These are phyloP conservation scores for Hypoxylon cercidicola DNA, from an alignment of 495 filamentous ascomycete species.

Conservation along the genomic window DNA sequence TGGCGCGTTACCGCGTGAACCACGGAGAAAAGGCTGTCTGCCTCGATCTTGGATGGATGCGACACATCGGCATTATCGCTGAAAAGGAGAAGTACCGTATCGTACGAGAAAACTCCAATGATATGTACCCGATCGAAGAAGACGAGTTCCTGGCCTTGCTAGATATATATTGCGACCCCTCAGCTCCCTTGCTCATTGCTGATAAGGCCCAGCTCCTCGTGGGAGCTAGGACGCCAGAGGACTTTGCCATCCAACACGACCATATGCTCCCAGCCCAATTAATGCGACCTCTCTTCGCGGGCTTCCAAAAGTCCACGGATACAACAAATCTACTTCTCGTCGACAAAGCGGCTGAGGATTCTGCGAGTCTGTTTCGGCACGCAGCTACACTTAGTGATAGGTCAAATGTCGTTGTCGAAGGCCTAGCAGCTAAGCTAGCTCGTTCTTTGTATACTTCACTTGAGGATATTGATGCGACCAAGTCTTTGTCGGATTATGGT, in stretches of 20 bases:
- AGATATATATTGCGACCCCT: slow-evolving; percentile 42
- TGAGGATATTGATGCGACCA: slow-evolving; percentile 48
- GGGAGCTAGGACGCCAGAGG: background rate
- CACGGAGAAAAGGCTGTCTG: slow-evolving; percentile 45
- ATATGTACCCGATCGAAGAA: slow-evolving; percentile 35
- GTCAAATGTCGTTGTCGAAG: slow-evolving; percentile 34
- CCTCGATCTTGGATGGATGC: slow-evolving; percentile 57
- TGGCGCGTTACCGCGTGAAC: slow-evolving; percentile 46
- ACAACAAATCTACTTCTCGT: background rate
- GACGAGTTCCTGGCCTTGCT: slow-evolving; percentile 44
- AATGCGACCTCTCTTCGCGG: background rate
- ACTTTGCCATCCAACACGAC: background rate
- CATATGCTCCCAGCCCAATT: background rate
- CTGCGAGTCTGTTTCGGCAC: background rate
- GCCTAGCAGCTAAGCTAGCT: slow-evolving; percentile 45
- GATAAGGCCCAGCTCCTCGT: background rate
- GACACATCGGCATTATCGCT: slow-evolving; percentile 37
- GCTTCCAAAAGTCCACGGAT: background rate
- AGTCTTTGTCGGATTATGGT: slow-evolving; percentile 54
- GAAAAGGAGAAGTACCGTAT: slow-evolving; percentile 20
- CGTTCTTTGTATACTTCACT: slow-evolving; percentile 42
- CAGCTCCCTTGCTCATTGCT: background rate
- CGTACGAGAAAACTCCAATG: slow-evolving; percentile 6
- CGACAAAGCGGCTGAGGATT: slow-evolving; percentile 2
- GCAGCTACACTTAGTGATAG: slow-evolving; percentile 28